Conservation (phyloP, 2,329 filamentous ascomycete genomes). For the Thielaviopsis musarum region DNA sequence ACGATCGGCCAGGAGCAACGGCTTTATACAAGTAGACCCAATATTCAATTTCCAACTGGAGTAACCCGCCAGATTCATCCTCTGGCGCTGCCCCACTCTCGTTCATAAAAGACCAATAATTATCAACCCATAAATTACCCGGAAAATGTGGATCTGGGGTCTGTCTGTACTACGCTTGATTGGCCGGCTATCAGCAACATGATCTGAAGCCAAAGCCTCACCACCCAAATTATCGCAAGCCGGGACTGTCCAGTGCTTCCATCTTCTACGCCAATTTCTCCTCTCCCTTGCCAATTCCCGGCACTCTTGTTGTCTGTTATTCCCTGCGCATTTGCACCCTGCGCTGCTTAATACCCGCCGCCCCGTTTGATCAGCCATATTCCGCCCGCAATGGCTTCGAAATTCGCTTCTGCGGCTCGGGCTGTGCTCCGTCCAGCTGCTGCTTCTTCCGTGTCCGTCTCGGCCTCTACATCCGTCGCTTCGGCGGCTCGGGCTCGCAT, state of each 20-base stretch:
- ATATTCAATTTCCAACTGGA: no score
- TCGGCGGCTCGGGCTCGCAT: constrained; percentile 38
- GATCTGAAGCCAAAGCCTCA: neutral
- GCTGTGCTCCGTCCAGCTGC: neutral
- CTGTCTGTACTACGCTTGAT: neutral
- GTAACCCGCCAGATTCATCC: no score
- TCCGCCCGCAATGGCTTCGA: neutral
- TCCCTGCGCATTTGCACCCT: neutral
- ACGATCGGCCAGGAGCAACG: no score
- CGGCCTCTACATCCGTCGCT: no score
- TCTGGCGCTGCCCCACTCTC: no score
- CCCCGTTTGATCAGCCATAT: neutral
- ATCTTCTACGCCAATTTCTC: neutral
- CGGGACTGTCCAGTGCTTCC: neutral
- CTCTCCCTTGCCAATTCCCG: neutral
- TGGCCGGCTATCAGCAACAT: neutral
- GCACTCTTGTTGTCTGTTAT: neutral
- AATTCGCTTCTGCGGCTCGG: neutral
- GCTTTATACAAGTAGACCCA: no score
- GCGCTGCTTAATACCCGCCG: neutral
- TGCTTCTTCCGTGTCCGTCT: neutral
- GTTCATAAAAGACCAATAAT: no score
- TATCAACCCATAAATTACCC: no score
- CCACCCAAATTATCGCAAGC: neutral
- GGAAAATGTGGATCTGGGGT: no score